Percentiles rank a stretch among this genome's conserved stretches.
phyloP scores from a whole-genome alignment of 208 protist species.

The Acanthamoeba sp. region DNA sequence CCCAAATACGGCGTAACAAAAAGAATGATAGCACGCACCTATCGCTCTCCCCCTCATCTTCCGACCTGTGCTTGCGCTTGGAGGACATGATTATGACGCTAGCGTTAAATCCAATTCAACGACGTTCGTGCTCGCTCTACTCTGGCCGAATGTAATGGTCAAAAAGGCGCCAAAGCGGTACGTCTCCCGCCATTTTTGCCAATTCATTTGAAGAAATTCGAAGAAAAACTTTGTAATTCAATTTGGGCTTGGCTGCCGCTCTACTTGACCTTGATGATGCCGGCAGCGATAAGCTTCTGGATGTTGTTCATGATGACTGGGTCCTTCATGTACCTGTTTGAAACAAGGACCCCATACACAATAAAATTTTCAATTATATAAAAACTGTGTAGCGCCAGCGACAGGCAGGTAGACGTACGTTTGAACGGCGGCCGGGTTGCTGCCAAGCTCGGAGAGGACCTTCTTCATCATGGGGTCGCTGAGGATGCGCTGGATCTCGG shows the following conservation, averaged over 20 bases:
- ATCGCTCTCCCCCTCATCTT: not conserved
- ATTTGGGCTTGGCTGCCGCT: not conserved
- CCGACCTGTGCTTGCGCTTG: slow-evolving; percentile 28
- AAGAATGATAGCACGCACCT: no score
- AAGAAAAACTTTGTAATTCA: not conserved
- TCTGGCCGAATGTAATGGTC: not conserved
- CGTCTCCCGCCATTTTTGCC: not conserved
- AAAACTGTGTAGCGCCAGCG: no score
- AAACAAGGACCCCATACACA: not conserved
- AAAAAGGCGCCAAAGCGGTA: not conserved
- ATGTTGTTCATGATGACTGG: slow-evolving; percentile 94
- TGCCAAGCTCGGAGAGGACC: slow-evolving; percentile 56
- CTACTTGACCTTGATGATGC: slow-evolving; percentile 92
- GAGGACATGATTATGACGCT: not conserved
- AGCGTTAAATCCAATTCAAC: slow-evolving; percentile 15
- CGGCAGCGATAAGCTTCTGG: slow-evolving; percentile 96
- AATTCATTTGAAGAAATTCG: not conserved
- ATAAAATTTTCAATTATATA: not conserved
- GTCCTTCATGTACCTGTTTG: slow-evolving; percentile 90
- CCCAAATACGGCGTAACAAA: not conserved
- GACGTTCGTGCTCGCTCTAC: not conserved
- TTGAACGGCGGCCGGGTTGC: slow-evolving; percentile 42
- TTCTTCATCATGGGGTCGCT: slow-evolving; percentile 78
- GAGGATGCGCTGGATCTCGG: slow-evolving; percentile 93
- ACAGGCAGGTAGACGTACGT: not conserved